Conservation (phyloP, 257 asterid species). For the Fraxinus cuspidata region DNA sequence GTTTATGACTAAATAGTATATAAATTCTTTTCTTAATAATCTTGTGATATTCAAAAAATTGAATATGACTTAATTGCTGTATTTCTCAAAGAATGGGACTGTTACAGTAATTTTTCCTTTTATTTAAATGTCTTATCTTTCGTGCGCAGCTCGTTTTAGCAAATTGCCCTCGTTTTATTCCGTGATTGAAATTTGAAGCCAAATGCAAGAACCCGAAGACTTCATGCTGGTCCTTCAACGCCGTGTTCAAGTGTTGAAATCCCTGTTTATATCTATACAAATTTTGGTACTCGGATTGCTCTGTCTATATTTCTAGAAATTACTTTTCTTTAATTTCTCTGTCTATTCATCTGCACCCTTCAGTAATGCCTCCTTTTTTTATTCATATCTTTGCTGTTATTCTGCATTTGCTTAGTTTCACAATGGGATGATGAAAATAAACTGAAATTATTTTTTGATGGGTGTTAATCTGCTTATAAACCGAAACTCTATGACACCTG, state of each 20-base stretch:
- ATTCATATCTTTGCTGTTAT: background rate
- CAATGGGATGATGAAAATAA: background rate
- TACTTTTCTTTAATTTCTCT: background rate
- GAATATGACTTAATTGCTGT: too few species aligned
- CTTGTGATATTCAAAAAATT: too few species aligned
- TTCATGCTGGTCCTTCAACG: slow-evolving; percentile 25
- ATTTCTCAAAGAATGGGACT: too few species aligned
- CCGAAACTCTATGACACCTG: slow-evolving; percentile 17
- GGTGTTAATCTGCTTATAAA: slow-evolving; percentile 15
- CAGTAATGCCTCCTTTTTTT: background rate
- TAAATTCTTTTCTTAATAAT: too few species aligned
- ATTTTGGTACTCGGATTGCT: slow-evolving; percentile 54
- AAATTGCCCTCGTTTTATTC: background rate
- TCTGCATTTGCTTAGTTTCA: background rate
- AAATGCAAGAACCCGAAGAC: background rate
- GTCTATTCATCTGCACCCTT: background rate
- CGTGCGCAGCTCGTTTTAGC: background rate
- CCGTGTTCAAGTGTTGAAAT: slow-evolving; percentile 23
- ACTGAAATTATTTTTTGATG: background rate
- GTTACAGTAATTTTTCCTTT: too few species aligned
- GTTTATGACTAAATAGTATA: too few species aligned
- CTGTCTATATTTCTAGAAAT: slow-evolving; percentile 37
- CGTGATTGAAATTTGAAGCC: background rate
- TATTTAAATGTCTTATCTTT: background rate
- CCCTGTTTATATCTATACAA: slow-evolving; percentile 44